Evolutionary conservation across 2,329 filamentous ascomycete species (phyloP).

Genomic region (Exserohilum rostratum): DNA sequence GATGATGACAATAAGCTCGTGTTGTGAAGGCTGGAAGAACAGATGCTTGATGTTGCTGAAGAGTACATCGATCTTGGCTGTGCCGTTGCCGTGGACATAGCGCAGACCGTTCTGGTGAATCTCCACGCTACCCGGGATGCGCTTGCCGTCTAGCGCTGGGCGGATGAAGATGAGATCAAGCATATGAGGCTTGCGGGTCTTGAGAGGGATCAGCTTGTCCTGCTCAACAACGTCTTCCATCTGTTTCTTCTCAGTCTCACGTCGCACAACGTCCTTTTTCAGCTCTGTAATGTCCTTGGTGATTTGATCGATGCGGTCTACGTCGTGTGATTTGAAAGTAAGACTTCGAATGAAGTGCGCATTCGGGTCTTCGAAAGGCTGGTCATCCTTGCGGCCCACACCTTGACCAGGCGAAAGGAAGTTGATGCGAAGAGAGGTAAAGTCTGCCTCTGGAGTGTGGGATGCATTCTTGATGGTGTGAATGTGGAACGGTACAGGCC

Average conservation of each 20-base stretch:
- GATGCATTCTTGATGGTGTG: conserved; percentile 98
- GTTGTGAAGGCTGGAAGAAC: conserved; percentile 97
- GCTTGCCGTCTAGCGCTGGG: conserved; percentile 94
- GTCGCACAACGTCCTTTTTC: conserved; percentile 89
- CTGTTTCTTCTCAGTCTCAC: conserved; percentile 98
- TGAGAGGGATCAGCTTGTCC: conserved; percentile 92
- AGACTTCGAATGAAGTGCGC: conserved; percentile 96
- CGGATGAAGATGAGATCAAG: conserved; percentile 95
- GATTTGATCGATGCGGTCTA: conserved; percentile 87
- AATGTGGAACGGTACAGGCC: conserved; percentile 97
- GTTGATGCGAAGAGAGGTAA: conserved; percentile 93
- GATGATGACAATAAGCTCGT: conserved; percentile 96
- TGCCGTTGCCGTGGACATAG: conserved; percentile 80
- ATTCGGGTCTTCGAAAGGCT: conserved; percentile 94
- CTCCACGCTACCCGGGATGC: conserved; percentile 92
- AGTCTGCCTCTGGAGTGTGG: conserved; percentile 95
- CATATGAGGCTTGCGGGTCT: conserved; percentile 88
- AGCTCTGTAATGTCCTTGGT: conserved; percentile 93
- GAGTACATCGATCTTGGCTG: conserved; percentile 84
- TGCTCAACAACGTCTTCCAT: conserved; percentile 99
- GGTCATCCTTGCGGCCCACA: conserved; percentile 95
- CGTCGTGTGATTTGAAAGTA: conserved; percentile 91
- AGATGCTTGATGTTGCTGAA: conserved; percentile 99
- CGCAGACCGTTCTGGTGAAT: conserved; percentile 99
- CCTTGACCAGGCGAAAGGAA: conserved; percentile 96